Conservation (phyloP, 345 rosid genomes). For the Hirschfeldia incana region DNA sequence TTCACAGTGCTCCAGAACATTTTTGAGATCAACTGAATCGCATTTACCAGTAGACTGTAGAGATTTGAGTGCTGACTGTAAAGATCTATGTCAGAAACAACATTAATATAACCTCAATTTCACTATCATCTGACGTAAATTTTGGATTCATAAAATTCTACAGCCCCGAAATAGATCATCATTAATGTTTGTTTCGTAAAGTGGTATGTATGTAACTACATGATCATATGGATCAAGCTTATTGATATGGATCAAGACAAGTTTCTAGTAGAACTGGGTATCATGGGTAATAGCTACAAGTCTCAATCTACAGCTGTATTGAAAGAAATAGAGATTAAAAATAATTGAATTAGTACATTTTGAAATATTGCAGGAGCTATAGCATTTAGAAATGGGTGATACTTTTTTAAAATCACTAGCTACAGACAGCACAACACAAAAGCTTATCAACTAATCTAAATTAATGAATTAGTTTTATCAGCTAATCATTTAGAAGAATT, state of each 20-base stretch:
- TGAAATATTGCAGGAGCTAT: background rate
- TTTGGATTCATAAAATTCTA: background rate
- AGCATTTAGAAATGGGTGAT: background rate
- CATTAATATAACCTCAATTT: background rate
- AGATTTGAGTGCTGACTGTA: slow-evolving; percentile 71
- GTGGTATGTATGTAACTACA: background rate
- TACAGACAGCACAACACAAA: slow-evolving; percentile 23
- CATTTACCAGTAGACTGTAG: slow-evolving; percentile 63
- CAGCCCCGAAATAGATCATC: background rate
- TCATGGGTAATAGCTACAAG: background rate
- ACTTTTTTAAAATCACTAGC: slow-evolving; percentile 18
- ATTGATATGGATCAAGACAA: background rate
- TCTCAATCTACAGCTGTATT: background rate
- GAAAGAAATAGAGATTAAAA: background rate
- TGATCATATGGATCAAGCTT: background rate
- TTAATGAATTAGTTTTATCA: slow-evolving; percentile 8
- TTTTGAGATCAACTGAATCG: slow-evolving; percentile 72
- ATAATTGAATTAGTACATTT: background rate
- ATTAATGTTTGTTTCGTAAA: background rate
- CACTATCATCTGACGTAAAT: too few species aligned
- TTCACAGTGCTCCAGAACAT: slow-evolving; percentile 89
- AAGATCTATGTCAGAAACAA: slow-evolving; percentile 77
- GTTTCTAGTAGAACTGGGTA: background rate
- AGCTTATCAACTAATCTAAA: slow-evolving; percentile 13
- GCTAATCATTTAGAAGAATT: slow-evolving; percentile 6